Evolutionary conservation across 129 eudicot species (phyloP).

Genomic region (Saposhnikovia divaricata): DNA sequence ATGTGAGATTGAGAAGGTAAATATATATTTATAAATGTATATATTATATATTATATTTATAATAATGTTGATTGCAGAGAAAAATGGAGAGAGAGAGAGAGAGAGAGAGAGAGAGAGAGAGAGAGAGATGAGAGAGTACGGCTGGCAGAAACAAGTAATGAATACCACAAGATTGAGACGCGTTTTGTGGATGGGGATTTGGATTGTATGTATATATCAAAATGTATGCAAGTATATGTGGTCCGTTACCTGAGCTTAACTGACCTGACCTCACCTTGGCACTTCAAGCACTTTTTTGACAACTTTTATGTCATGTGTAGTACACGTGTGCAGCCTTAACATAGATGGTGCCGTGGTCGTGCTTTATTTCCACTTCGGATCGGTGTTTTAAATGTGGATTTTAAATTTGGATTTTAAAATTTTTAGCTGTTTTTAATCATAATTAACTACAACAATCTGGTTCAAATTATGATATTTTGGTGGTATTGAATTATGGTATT

Average conservation of each 20-base stretch:
- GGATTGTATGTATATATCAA: slow-evolving; percentile 7
- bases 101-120: neutral
- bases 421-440: no score
- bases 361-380: no score
- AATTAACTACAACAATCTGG: no score
- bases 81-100: neutral
- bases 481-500: no score
- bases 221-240: neutral
- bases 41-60: neutral
- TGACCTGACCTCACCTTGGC: slow-evolving; percentile 2
- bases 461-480: no score
- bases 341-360: no score
- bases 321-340: no score
- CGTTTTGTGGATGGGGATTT: slow-evolving; percentile 53
- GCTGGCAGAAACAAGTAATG: slow-evolving; percentile 35
- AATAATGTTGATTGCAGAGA: slow-evolving; percentile 2
- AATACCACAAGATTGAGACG: slow-evolving; percentile 62
- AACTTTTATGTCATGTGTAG: neutral
- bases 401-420: no score
- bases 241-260: neutral
- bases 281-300: no score
- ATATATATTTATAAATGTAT: neutral
- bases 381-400: no score
- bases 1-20: slow-evolving; percentile 1
- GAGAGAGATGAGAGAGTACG: slow-evolving; percentile 31